These are phyloP conservation scores for Aspergillus baeticus DNA, from an alignment of 495 filamentous ascomycete genomes.

Conservation along the genomic window DNA sequence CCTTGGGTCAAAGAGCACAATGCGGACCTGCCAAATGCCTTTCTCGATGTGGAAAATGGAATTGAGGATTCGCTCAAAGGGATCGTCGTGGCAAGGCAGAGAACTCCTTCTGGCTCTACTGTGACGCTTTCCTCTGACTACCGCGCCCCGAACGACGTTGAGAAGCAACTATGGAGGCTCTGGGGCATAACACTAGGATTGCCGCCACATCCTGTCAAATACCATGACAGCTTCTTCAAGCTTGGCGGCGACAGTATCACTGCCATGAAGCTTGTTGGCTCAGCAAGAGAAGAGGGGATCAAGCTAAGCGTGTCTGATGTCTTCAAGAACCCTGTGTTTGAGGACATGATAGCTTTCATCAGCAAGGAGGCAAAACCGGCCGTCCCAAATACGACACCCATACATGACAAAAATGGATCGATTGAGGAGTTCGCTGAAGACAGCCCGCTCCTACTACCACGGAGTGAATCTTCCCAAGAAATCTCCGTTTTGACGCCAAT, in stretches of 20 bases:
- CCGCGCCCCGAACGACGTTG: slow-evolving; percentile 15
- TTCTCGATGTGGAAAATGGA: neutral
- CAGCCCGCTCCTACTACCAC: neutral
- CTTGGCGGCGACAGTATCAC: slow-evolving; percentile 57
- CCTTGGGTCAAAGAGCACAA: slow-evolving; percentile 17
- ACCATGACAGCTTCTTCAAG: slow-evolving; percentile 49
- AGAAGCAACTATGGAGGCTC: slow-evolving; percentile 41
- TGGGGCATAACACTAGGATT: slow-evolving; percentile 48
- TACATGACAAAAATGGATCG: slow-evolving; percentile 10
- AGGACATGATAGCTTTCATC: slow-evolving; percentile 43
- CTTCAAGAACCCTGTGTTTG: slow-evolving; percentile 46
- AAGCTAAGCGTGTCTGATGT: slow-evolving; percentile 56
- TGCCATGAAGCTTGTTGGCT: slow-evolving; percentile 67
- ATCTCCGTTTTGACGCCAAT: slow-evolving; percentile 44
- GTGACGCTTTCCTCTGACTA: slow-evolving; percentile 14
- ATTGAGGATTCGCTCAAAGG: slow-evolving; percentile 21
- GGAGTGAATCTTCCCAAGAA: slow-evolving; percentile 34
- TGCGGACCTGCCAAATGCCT: neutral
- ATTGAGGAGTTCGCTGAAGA: slow-evolving; percentile 17
- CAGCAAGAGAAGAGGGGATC: slow-evolving; percentile 52
- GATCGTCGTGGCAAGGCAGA: slow-evolving; percentile 10
- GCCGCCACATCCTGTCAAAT: slow-evolving; percentile 35
- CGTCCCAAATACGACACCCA: neutral
- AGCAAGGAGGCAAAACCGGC: slow-evolving; percentile 9
- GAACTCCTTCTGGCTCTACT: slow-evolving; percentile 13